These are phyloP conservation scores for Hypoxylon cercidicola DNA, from an alignment of 495 filamentous ascomycete species.

Conservation along the genomic window DNA sequence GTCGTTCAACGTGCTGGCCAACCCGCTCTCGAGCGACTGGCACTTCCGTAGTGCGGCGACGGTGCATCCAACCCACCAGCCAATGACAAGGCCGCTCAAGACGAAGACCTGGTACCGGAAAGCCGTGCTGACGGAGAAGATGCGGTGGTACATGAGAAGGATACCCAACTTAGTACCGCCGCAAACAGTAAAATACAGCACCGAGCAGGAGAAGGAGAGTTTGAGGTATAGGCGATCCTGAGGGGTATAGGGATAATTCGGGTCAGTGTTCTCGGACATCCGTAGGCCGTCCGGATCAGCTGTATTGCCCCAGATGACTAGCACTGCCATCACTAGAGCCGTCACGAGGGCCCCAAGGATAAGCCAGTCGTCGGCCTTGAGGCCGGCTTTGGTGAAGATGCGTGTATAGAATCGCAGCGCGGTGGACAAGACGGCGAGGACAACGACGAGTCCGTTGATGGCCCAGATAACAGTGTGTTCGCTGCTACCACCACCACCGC, in stretches of 20 bases:
- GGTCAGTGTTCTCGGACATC: slow-evolving; percentile 33
- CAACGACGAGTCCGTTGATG: slow-evolving; percentile 35
- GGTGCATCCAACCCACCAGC: slow-evolving; percentile 36
- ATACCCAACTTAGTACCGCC: slow-evolving; percentile 49
- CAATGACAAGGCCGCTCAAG: slow-evolving; percentile 23
- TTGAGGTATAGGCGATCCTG: slow-evolving; percentile 63
- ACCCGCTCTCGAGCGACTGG: not conserved
- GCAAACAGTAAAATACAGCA: slow-evolving; percentile 49
- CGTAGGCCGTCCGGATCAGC: slow-evolving; percentile 22
- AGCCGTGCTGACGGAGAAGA: slow-evolving; percentile 42
- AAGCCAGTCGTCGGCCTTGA: slow-evolving; percentile 45
- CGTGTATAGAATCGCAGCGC: slow-evolving; percentile 46
- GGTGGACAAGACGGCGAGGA: slow-evolving; percentile 29
- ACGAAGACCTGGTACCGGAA: slow-evolving; percentile 33
- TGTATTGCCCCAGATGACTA: slow-evolving; percentile 31
- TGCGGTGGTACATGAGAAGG: slow-evolving; percentile 51
- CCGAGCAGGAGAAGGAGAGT: slow-evolving; percentile 37
- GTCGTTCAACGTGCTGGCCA: not conserved
- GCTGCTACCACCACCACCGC: not conserved
- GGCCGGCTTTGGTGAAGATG: slow-evolving; percentile 34
- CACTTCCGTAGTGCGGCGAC: slow-evolving; percentile 21
- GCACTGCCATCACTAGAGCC: slow-evolving; percentile 6
- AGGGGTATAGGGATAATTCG: slow-evolving; percentile 51
- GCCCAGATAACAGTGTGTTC: slow-evolving; percentile 7
- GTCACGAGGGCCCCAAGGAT: slow-evolving; percentile 33